These are phyloP conservation scores for Athelia psychrophila DNA, from an alignment of 1,284 basidiomycete species.

Conservation along the genomic window DNA sequence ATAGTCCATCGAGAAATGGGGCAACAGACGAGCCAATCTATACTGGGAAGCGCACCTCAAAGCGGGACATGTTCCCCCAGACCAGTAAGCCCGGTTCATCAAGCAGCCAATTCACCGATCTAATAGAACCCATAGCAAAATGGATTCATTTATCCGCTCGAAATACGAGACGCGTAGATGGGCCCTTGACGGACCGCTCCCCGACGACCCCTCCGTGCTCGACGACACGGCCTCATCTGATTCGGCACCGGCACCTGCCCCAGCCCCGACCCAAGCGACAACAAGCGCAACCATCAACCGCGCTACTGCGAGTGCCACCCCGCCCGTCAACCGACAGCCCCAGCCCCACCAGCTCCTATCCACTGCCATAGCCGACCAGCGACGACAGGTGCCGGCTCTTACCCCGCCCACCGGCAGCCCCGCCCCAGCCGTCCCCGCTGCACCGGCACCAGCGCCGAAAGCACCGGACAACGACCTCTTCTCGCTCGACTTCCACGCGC, in stretches of 20 bases:
- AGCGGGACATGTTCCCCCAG: conserved; percentile 88
- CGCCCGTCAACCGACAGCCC: conserved; percentile 44
- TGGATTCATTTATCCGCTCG: conserved; percentile 96
- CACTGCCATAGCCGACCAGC: conserved; percentile 22
- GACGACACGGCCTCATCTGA: conserved; percentile 40
- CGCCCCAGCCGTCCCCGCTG: conserved; percentile 16
- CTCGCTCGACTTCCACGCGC: conserved; percentile 79
- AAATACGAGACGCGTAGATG: conserved; percentile 95
- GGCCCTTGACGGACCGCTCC: conserved; percentile 88
- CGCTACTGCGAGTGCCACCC: conserved; percentile 20
- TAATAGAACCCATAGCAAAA: conserved; percentile 66
- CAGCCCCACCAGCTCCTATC: conserved; percentile 56
- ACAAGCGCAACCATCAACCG: conserved; percentile 21
- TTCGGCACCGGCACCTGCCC: conserved; percentile 23
- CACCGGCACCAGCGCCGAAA: conserved; percentile 20
- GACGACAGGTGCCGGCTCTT: conserved; percentile 12
- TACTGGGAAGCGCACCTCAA: conserved; percentile 99
- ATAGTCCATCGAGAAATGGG: conserved; percentile 91
- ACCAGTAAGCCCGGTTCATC: conserved; percentile 69
- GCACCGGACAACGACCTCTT: conserved; percentile 65
- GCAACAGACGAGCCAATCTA: conserved; percentile 86
- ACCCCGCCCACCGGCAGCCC: conserved; percentile 12
- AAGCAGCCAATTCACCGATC: conserved; percentile 1
- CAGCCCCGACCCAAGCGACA: conserved; percentile 18
- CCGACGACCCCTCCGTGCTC: conserved; percentile 79